Evolutionary conservation across 78 protist species (phyloP).

Genomic region (Dictyostelium citrinum): DNA sequence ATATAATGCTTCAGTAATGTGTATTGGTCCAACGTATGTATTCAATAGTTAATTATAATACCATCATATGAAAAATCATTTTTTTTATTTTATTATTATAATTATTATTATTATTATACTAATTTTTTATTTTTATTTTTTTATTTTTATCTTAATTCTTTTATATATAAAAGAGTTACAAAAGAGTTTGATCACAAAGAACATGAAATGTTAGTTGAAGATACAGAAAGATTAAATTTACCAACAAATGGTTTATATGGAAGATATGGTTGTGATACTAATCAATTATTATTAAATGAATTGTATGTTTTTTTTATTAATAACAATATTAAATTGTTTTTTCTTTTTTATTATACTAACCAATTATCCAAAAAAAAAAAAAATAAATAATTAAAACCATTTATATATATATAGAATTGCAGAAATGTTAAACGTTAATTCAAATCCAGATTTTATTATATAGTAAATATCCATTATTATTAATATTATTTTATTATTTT

Average conservation of each 20-base stretch:
- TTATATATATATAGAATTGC: slow-evolving; percentile 15
- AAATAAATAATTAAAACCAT: too few species aligned
- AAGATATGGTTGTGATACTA: slow-evolving; percentile 76
- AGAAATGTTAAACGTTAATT: not conserved
- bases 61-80: too few species aligned
- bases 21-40: not conserved
- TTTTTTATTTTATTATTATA: too few species aligned
- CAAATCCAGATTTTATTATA: slow-evolving; percentile 48
- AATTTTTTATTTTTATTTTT: not conserved
- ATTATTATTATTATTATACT: too few species aligned
- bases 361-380: too few species aligned
- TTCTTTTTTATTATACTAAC: not conserved
- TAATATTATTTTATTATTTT: not conserved
- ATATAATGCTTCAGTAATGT: slow-evolving; percentile 12
- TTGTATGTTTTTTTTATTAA: not conserved
- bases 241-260: slow-evolving; percentile 51
- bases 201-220: not conserved
- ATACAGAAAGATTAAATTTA: not conserved
- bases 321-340: not conserved
- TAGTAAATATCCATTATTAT: not conserved
- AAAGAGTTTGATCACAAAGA: not conserved
- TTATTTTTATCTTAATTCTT: not conserved
- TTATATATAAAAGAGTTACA: not conserved
- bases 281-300: slow-evolving; percentile 10
- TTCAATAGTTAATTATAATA: too few species aligned